Conservation (phyloP, 129 eudicot species). For the Pseudognaphalium luteoalbum region DNA sequence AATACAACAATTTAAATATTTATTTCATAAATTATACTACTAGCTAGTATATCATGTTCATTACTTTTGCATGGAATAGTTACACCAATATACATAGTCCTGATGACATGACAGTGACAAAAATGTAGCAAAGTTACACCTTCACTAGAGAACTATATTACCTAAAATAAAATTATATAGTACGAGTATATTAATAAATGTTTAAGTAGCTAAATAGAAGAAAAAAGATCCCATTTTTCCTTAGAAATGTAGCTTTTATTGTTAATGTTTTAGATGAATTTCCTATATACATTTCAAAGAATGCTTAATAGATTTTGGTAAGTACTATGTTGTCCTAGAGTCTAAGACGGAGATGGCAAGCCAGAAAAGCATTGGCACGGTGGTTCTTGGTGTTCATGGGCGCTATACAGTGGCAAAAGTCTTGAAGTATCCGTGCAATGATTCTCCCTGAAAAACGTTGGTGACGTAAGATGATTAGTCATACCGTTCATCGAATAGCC, state of each 20-base stretch:
- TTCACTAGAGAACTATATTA: background rate
- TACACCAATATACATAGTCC: background rate
- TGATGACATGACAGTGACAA: background rate
- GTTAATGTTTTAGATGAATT: conserved; percentile 21
- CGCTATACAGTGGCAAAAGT: background rate
- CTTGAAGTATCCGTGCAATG: background rate
- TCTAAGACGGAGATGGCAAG: background rate
- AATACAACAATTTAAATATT: too few species aligned
- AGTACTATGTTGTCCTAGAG: background rate
- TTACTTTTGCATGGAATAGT: conserved; percentile 11
- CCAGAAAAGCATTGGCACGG: background rate
- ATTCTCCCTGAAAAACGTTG: conserved; percentile 3
- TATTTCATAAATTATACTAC: background rate
- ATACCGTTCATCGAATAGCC: background rate
- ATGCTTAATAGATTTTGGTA: conserved; percentile 23
- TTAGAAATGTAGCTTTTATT: conserved; percentile 22
- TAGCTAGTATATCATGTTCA: background rate
- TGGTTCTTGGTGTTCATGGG: conserved; percentile 12
- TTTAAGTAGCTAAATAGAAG: too few species aligned
- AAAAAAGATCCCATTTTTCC: background rate
- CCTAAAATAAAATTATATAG: background rate
- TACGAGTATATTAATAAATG: too few species aligned
- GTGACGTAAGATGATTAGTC: background rate
- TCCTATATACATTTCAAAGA: conserved; percentile 20
- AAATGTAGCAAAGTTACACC: background rate